Conservation (phyloP, 768 basidiomycete species). For the Fomitopsis serialis region DNA sequence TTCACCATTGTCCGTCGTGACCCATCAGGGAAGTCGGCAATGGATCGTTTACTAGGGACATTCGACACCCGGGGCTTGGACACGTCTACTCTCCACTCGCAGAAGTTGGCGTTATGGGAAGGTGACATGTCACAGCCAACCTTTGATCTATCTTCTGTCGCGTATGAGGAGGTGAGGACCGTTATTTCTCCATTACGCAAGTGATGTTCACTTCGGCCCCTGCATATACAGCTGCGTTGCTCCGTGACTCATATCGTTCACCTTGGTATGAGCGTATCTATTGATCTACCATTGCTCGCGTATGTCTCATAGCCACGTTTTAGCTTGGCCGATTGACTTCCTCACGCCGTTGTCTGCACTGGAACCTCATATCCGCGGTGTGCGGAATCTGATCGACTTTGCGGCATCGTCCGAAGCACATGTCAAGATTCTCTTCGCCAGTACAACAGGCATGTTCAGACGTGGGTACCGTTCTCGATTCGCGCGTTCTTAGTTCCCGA, state of each 20-base stretch:
- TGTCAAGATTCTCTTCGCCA: not conserved
- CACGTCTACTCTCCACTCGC: not conserved
- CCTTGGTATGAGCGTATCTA: not conserved
- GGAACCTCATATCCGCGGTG: not conserved
- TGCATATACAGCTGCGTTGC: not conserved
- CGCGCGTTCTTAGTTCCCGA: not conserved
- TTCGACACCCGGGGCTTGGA: constrained; percentile 1
- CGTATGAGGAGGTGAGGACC: not conserved
- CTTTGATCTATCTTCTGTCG: not conserved
- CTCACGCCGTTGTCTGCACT: not conserved
- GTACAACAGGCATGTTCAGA: not conserved
- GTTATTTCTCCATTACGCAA: not conserved
- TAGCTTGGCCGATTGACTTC: constrained; percentile 2
- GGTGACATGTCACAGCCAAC: not conserved
- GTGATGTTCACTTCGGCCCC: not conserved
- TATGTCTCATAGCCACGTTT: not conserved
- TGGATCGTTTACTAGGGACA: not conserved
- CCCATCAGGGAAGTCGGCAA: not conserved
- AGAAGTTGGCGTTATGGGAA: constrained; percentile 2
- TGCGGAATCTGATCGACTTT: not conserved
- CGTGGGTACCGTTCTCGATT: not conserved
- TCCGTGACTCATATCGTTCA: constrained; percentile 10
- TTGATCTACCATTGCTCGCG: not conserved
- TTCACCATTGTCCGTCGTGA: not conserved
- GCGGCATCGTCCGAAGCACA: not conserved